Percentiles rank a stretch among this genome's conserved stretches.
phyloP scores from a whole-genome alignment of 441 rosid species.

The Manihot esculenta region DNA sequence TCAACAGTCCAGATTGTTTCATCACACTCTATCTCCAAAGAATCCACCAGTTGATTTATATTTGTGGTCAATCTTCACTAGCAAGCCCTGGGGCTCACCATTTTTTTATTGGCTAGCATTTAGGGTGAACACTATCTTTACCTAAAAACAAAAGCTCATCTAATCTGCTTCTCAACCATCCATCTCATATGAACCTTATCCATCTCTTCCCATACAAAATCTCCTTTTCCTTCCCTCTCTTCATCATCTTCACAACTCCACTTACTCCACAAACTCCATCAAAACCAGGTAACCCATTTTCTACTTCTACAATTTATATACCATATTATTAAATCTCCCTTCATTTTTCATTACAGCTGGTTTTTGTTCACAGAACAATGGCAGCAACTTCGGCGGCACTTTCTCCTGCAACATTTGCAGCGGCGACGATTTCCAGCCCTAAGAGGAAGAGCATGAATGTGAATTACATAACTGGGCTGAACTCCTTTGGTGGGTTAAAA shows the following conservation, averaged over 20 bases:
- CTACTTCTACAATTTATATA: no score
- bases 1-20: no score
- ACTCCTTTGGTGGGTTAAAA: conserved; percentile 36
- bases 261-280: no score
- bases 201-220: not conserved
- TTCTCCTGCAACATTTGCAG: conserved; percentile 27
- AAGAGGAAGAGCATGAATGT: conserved; percentile 13
- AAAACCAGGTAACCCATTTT: not conserved
- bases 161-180: not conserved
- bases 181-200: not conserved
- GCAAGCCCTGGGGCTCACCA: no score
- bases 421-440: conserved; percentile 20
- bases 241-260: no score
- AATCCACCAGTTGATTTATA: no score
- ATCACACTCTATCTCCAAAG: no score
- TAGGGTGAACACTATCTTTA: not conserved
- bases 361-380: conserved; percentile 29
- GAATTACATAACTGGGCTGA: conserved; percentile 32
- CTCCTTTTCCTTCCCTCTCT: not conserved
- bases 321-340: no score
- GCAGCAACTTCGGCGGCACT: conserved; percentile 39
- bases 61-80: no score
- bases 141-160: not conserved
- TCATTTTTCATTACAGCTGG: conserved; percentile 8
- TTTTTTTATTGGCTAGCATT: not conserved